These are phyloP conservation scores for Coprinopsis sp. DNA, from an alignment of 768 basidiomycete species.

Conservation along the genomic window DNA sequence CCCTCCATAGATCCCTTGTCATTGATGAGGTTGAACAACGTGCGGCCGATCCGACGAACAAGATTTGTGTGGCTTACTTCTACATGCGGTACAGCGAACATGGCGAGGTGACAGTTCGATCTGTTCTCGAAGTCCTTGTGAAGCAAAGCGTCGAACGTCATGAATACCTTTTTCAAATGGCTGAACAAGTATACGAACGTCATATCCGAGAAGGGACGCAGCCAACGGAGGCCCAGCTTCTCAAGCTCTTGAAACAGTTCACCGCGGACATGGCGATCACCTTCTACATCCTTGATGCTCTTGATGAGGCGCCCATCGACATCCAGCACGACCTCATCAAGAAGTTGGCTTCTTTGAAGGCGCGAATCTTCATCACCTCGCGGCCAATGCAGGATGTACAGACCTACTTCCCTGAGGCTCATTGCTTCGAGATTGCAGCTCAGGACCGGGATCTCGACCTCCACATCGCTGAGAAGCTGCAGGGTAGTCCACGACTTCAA, in stretches of 20 bases:
- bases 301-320: background rate
- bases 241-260: too few relatives aligned
- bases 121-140: background rate
- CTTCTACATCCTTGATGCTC: background rate
- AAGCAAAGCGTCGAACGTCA: background rate
- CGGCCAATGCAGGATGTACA: too few relatives aligned
- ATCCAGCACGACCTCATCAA: background rate
- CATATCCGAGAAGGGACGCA: too few relatives aligned
- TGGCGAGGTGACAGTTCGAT: too few relatives aligned
- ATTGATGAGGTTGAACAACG: background rate
- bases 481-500: too few relatives aligned
- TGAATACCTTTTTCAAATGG: background rate
- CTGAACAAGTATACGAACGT: background rate
- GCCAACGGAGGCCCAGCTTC: too few relatives aligned
- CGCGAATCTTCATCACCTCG: background rate
- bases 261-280: too few relatives aligned
- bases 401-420: too few relatives aligned
- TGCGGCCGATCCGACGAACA: background rate
- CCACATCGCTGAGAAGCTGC: too few relatives aligned
- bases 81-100: background rate
- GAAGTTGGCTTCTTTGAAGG: background rate
- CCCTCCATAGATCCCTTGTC: too few relatives aligned
- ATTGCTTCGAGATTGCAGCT: too few relatives aligned
- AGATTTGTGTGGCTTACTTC: background rate
- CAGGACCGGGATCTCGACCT: too few relatives aligned